Base-by-base conservation (phyloP, 345 rosid genomes). In the Turritis glabra region DNA sequence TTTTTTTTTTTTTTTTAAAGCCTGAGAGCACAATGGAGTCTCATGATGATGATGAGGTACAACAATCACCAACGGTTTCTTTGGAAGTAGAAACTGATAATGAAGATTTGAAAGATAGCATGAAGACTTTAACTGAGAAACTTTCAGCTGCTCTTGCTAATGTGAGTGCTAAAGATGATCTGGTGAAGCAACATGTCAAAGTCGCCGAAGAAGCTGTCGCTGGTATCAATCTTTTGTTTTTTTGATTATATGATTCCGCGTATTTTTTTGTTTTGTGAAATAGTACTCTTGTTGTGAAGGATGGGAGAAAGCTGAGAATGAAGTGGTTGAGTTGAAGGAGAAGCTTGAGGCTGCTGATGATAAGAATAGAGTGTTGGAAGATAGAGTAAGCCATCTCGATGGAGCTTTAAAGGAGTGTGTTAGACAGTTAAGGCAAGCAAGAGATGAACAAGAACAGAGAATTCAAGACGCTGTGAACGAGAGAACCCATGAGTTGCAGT, bases 151-250 rank as follows among this genome's bases (percentile, higher is more conserved):
- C 97, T 70, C 83, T 89, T 26, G 86, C 88, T 67, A 88, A 87
- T 72, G 82, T 89, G 19, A 87, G 89, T 71, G 96, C 91, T 67
- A 94, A 94, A 80, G 98, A 94, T 74, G 90, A 91, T 61, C 67
- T 94, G 70, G 93, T 90, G 60, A 90, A 90, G 73, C 98, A 94
- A 71, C 97, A 94, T 71, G 86, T 84, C 35, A 94, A 90, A 86
- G 97, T 94, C 67, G 97, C 98, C 0, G 98, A 94, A 82, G 98
- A 94, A 87, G 98, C 98, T 60, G 90, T 94, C 47, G 89, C 95
- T 67, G 98, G 97, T 93, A 85, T 59, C 18, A n/a, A 57, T 32
- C 29, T 46, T 55, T 53, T 18, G 53, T 27, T 21, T 33, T 38
- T 21, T 55, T 23, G 3, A 12, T 47, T 63, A 27, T 71, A 26